Evolutionary conservation across 2,329 filamentous ascomycete genomes (phyloP).

Genomic region (Colletotrichum musicola): DNA sequence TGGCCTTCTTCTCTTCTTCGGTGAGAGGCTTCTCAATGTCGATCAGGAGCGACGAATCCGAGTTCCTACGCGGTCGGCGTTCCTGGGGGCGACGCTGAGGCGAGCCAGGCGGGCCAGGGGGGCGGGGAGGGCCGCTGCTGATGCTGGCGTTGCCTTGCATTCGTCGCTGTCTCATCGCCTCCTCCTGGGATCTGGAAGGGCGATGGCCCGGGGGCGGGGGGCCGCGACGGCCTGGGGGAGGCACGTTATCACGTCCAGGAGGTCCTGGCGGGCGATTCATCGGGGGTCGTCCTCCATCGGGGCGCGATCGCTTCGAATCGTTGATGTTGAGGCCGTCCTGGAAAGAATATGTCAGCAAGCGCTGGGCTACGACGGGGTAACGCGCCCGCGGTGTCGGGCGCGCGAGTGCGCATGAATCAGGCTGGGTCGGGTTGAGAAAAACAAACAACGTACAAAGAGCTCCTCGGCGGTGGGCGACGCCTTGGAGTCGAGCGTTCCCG

Average conservation of each 20-base stretch:
- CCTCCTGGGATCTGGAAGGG: conserved; percentile 75
- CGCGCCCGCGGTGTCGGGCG: conserved; percentile 4
- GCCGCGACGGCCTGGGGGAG: conserved; percentile 58
- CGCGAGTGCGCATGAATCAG: neutral
- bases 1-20: conserved; percentile 68
- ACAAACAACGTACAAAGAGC: conserved; percentile 76
- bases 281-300: conserved; percentile 46
- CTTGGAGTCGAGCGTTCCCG: conserved; percentile 54
- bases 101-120: conserved; percentile 50
- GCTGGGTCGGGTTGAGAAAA: conserved; percentile 1
- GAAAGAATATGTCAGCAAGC: conserved; percentile 38
- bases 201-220: conserved; percentile 66
- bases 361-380: neutral
- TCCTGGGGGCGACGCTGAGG: conserved; percentile 54
- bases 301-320: conserved; percentile 61
- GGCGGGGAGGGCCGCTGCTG: conserved; percentile 48
- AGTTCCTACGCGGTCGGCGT: conserved; percentile 77
- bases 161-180: conserved; percentile 66
- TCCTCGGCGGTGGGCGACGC: conserved; percentile 73
- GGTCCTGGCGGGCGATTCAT: conserved; percentile 55
- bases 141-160: conserved; percentile 51
- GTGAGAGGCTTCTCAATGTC: conserved; percentile 70
- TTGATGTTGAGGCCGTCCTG: conserved; percentile 78
- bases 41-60: conserved; percentile 78
- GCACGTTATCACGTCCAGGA: conserved; percentile 60